Conservation (phyloP, 495 filamentous ascomycete genomes). For the Sordaria brevicollis region DNA sequence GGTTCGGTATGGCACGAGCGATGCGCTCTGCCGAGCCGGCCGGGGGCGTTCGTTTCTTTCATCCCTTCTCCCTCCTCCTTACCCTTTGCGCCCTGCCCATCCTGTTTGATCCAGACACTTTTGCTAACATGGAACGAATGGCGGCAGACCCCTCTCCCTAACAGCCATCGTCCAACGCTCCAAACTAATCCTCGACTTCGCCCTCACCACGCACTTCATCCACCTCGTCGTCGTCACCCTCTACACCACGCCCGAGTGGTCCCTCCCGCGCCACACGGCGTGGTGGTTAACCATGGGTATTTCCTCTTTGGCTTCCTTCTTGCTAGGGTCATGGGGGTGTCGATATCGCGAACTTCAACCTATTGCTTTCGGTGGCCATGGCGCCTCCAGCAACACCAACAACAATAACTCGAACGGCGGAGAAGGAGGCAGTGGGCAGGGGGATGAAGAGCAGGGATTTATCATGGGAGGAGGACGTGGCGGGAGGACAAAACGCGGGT, state of each 20-base stretch:
- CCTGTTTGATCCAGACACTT: background rate
- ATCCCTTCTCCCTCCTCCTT: background rate
- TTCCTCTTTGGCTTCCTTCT: constrained; percentile 59
- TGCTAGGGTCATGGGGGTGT: constrained; percentile 79
- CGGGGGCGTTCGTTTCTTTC: background rate
- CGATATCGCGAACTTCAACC: constrained; percentile 80
- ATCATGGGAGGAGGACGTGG: background rate
- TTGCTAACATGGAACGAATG: constrained; percentile 2
- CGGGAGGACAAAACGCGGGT: background rate
- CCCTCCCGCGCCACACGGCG: constrained; percentile 60
- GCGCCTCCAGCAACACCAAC: background rate
- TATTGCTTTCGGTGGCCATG: constrained; percentile 71
- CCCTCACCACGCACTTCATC: constrained; percentile 76
- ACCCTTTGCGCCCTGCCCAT: background rate
- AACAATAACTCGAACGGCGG: background rate
- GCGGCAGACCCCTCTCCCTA: constrained; percentile 63
- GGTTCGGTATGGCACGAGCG: background rate
- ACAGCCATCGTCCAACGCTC: constrained; percentile 72
- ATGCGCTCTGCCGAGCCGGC: background rate
- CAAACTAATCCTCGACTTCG: constrained; percentile 90
- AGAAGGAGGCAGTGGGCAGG: background rate
- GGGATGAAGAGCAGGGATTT: background rate
- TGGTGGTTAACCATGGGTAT: constrained; percentile 80
- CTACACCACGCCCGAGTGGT: constrained; percentile 46
- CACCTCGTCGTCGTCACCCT: constrained; percentile 69